A percentile compares a stretch with the other conserved stretches of the same genome.
Evolutionary conservation across 768 basidiomycete species (phyloP).

Genomic region (Tephrocybe sp.): DNA sequence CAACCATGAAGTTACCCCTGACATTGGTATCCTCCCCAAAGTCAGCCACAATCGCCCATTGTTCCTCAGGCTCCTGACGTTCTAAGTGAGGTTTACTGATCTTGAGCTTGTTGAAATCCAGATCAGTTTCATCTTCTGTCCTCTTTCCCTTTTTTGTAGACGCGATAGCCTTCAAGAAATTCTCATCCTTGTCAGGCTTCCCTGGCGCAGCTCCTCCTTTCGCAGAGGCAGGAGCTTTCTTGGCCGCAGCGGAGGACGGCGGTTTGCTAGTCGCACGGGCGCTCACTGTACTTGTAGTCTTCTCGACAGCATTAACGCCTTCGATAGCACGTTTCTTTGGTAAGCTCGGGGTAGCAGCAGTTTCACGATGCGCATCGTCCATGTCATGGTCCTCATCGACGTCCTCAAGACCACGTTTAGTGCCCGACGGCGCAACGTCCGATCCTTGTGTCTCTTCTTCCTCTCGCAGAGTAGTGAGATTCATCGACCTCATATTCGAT

Average conservation of each 20-base stretch:
- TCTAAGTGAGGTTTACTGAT: conserved; percentile 63
- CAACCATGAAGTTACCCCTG: conserved; percentile 78
- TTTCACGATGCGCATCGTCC: conserved; percentile 22
- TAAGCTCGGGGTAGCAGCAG: conserved; percentile 17
- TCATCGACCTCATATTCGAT: conserved; percentile 2
- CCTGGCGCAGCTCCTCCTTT: conserved; percentile 38
- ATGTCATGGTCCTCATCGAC: conserved; percentile 40
- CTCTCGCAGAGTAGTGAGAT: conserved; percentile 34
- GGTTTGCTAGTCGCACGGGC: conserved; percentile 22
- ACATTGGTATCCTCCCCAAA: conserved; percentile 62
- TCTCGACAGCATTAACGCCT: conserved; percentile 25
- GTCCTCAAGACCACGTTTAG: conserved; percentile 38
- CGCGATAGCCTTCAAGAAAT: conserved; percentile 71
- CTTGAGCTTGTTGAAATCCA: conserved; percentile 75
- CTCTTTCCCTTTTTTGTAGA: conserved; percentile 70
- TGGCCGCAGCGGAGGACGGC: conserved; percentile 20
- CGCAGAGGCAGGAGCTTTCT: conserved; percentile 11
- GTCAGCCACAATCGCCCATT: conserved; percentile 61
- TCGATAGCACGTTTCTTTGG: conserved; percentile 46
- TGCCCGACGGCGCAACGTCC: conserved; percentile 19
- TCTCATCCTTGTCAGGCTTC: conserved; percentile 63
- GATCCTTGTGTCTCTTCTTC: conserved; percentile 50
- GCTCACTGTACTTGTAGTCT: conserved; percentile 3
- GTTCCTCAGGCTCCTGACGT: conserved; percentile 43
- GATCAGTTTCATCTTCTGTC: conserved; percentile 67